Evolutionary conservation across 371 early-diverging fungal species (phyloP).

Genomic region (Zancudomyces culisetae): DNA sequence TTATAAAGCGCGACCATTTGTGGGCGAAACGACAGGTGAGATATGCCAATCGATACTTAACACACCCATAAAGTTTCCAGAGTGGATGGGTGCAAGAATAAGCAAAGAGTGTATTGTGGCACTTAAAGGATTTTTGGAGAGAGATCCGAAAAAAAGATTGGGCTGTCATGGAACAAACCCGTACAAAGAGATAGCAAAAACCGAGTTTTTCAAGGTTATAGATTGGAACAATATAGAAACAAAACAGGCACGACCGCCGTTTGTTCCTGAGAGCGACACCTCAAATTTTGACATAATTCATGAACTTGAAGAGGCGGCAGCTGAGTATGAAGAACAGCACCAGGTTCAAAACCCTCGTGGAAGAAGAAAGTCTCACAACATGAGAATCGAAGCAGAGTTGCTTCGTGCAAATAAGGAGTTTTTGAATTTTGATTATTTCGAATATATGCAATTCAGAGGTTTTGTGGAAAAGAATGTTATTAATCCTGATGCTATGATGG

Average conservation of each 20-base stretch:
- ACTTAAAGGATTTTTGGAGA: constrained; percentile 44
- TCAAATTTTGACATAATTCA: constrained; percentile 84
- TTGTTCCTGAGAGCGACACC: constrained; percentile 31
- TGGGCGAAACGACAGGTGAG: constrained; percentile 68
- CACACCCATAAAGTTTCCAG: constrained; percentile 30
- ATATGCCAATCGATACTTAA: constrained; percentile 66
- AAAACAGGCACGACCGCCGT: constrained; percentile 30
- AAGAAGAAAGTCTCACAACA: constrained; percentile 7
- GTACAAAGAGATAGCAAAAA: constrained; percentile 52
- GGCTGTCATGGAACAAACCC: constrained; percentile 35
- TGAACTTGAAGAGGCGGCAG: constrained; percentile 76
- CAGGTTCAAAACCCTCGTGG: constrained; percentile 8
- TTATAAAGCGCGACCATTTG: constrained; percentile 86
- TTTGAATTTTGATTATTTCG: constrained; percentile 21
- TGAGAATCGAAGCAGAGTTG: constrained; percentile 11
- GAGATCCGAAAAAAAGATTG: constrained; percentile 48
- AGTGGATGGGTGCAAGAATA: constrained; percentile 46
- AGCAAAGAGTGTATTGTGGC: constrained; percentile 44
- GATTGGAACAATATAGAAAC: constrained; percentile 41
- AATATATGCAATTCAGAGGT: constrained; percentile 20
- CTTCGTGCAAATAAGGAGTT: constrained; percentile 9
- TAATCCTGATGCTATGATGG: constrained; percentile 13
- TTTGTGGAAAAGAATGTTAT: constrained; percentile 12
- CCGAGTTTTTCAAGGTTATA: constrained; percentile 74
- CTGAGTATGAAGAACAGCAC: constrained; percentile 74